Conservation (phyloP, 202 grass and related monocot genomes). For the Zizania palustris region DNA sequence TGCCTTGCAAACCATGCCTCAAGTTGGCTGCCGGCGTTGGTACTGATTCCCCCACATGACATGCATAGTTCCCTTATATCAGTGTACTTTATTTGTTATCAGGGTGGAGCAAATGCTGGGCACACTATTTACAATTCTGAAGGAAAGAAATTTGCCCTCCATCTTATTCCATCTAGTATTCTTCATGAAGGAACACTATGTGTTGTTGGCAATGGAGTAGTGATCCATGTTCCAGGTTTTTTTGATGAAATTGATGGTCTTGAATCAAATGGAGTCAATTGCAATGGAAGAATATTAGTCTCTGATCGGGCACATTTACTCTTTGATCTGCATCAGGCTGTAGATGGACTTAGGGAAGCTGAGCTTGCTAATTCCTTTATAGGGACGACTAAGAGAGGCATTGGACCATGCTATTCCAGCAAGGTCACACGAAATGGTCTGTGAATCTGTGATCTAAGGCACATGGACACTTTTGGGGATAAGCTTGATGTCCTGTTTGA, state of each 20-base stretch:
- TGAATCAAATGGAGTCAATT: conserved; percentile 66
- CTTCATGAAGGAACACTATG: conserved; percentile 65
- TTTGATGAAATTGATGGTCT: conserved; percentile 83
- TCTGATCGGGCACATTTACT: conserved; percentile 80
- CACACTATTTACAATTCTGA: conserved; percentile 86
- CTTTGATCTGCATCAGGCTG: conserved; percentile 77
- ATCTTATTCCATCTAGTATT: conserved; percentile 88
- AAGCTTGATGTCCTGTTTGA: conserved; percentile 72
- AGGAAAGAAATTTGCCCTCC: conserved; percentile 82
- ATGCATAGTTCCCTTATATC: conserved; percentile 31
- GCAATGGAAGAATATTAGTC: conserved; percentile 69
- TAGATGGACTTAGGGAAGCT: conserved; percentile 78
- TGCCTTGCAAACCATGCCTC: no score
- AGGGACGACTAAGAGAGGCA: conserved; percentile 83
- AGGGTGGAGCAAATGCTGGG: conserved; percentile 92
- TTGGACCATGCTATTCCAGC: conserved; percentile 86
- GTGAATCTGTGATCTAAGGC: conserved; percentile 72
- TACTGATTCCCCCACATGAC: no score
- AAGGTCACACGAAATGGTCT: conserved; percentile 79
- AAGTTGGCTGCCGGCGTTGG: no score
- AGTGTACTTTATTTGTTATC: conserved; percentile 33
- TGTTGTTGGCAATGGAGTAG: conserved; percentile 80
- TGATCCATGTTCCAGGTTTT: conserved; percentile 79
- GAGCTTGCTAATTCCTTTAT: conserved; percentile 79
- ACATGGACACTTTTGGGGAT: conserved; percentile 79